Percentiles rank a stretch among this genome's conserved stretches.
These are phyloP conservation scores for Leucosporidium scottii DNA, from an alignment of 768 basidiomycete species.

Conservation along the genomic window DNA sequence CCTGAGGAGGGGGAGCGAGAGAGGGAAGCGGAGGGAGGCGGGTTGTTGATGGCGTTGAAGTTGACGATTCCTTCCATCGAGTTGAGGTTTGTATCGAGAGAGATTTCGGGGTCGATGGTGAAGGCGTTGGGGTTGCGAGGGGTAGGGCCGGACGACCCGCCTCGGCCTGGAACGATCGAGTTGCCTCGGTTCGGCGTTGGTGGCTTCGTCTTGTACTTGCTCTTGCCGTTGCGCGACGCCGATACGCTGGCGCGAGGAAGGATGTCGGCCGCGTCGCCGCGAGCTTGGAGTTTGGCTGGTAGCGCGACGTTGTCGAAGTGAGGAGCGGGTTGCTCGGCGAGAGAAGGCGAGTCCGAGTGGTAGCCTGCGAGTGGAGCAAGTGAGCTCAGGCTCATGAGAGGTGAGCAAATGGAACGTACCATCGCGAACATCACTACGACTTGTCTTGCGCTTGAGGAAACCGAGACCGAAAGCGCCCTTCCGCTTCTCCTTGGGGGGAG, in stretches of 20 bases:
- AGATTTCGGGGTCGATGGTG: conserved; percentile 39
- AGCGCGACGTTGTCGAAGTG: conserved; percentile 13
- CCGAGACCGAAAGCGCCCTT: conserved; percentile 15
- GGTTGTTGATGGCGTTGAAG: conserved; percentile 28
- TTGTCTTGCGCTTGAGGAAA: conserved; percentile 18
- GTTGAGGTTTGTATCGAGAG: conserved; percentile 62
- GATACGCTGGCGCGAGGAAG: neutral
- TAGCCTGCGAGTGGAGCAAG: conserved; percentile 6
- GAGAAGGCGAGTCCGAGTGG: conserved; percentile 6
- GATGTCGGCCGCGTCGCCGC: conserved; percentile 24
- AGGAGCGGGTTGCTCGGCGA: conserved; percentile 3
- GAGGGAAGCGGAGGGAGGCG: neutral
- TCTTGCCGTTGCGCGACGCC: neutral
- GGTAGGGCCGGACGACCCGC: neutral
- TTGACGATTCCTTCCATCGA: conserved; percentile 79
- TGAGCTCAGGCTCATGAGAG: no score
- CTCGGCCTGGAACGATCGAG: neutral
- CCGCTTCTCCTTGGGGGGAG: conserved; percentile 16
- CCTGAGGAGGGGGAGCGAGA: neutral
- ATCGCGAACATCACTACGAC: conserved; percentile 1
- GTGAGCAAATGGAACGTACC: no score
- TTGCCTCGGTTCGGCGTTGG: neutral
- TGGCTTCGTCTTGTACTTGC: neutral
- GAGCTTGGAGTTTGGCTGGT: conserved; percentile 31
- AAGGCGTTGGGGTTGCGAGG: conserved; percentile 4